Evolutionary conservation across 495 filamentous ascomycete genomes (phyloP).

Genomic region (Trichoderma gamsii): DNA sequence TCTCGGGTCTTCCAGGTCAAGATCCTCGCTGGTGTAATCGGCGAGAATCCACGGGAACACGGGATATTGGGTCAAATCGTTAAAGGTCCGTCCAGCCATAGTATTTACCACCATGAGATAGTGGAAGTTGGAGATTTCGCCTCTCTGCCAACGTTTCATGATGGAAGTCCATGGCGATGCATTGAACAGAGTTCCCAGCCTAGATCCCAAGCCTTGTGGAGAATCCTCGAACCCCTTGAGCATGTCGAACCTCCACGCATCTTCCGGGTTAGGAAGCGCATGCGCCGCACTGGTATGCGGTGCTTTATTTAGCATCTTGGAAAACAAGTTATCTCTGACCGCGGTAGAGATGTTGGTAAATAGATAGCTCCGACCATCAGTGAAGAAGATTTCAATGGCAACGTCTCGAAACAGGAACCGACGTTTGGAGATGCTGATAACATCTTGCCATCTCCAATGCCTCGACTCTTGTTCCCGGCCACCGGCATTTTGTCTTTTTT

Average conservation of each 20-base stretch:
- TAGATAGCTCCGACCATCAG: conserved; percentile 91
- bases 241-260: conserved; percentile 83
- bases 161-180: conserved; percentile 66
- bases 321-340: conserved; percentile 71
- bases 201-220: conserved; percentile 77
- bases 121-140: conserved; percentile 96
- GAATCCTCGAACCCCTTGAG: conserved; percentile 74
- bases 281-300: conserved; percentile 59
- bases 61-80: conserved; percentile 95
- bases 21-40: conserved; percentile 93
- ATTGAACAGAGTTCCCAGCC: conserved; percentile 93
- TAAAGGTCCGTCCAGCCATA: conserved; percentile 93
- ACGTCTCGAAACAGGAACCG: conserved; percentile 95
- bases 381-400: conserved; percentile 91
- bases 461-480: conserved; percentile 65
- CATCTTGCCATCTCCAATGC: conserved; percentile 89
- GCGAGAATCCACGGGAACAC: conserved; percentile 97
- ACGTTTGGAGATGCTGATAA: conserved; percentile 94
- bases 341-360: conserved; percentile 69
- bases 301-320: conserved; percentile 66
- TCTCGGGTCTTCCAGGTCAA: conserved; percentile 75
- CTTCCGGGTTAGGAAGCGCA: conserved; percentile 51
- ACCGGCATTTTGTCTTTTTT: conserved; percentile 45
- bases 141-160: conserved; percentile 85
- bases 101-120: conserved; percentile 98